Conservation (phyloP, 352 stramenopile species). For the Hyaloperonospora brassicae region DNA sequence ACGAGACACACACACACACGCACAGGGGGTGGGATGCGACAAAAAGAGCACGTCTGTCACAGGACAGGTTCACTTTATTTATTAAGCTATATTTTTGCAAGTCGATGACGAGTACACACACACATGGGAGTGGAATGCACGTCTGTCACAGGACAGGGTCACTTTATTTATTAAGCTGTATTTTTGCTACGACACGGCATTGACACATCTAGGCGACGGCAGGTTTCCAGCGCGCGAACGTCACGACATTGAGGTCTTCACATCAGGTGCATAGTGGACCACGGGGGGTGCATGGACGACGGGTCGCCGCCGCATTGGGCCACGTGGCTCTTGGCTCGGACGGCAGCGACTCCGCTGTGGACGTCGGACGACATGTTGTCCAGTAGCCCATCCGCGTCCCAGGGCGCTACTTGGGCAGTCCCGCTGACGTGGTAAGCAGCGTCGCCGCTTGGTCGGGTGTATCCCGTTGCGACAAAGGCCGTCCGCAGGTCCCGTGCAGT, state of each 20-base stretch:
- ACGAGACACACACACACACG: no score
- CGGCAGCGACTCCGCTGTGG: slow-evolving; percentile 9
- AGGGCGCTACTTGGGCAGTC: slow-evolving; percentile 26
- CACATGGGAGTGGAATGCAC: background rate
- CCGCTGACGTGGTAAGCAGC: slow-evolving; percentile 13
- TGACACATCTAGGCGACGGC: no score
- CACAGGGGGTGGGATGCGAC: background rate
- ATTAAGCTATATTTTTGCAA: no score
- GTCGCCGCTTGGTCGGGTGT: slow-evolving; percentile 12
- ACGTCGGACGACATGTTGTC: slow-evolving; percentile 53
- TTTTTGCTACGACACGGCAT: no score
- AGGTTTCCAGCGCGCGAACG: no score
- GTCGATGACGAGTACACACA: no score
- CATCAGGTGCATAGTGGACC: slow-evolving; percentile 71
- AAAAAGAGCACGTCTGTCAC: slow-evolving; percentile 11
- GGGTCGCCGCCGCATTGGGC: slow-evolving; percentile 36
- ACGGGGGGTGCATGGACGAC: slow-evolving; percentile 46
- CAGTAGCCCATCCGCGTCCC: slow-evolving; percentile 51
- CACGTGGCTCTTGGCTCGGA: slow-evolving; percentile 9
- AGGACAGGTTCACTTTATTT: background rate
- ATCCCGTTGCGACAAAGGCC: slow-evolving; percentile 12
- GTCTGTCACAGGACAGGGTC: slow-evolving; percentile 1
- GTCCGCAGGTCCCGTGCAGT: slow-evolving; percentile 14
- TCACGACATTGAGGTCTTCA: slow-evolving; percentile 19
- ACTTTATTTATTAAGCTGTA: background rate